These are phyloP conservation scores for Talaromyces sp. DNA, from an alignment of 2,329 filamentous ascomycete species.

Conservation along the genomic window DNA sequence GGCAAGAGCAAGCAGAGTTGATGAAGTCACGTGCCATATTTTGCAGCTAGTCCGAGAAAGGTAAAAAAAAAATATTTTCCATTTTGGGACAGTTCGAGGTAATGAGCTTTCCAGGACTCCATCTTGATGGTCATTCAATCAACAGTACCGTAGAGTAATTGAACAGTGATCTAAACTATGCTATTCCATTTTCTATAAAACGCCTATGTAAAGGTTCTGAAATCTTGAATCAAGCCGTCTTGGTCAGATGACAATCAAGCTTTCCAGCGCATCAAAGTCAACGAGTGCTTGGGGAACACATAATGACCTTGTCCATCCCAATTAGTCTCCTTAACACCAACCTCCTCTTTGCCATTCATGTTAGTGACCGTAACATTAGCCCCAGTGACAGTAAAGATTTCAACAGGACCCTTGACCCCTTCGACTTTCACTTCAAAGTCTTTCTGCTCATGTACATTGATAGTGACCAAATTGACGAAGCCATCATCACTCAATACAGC, in stretches of 20 bases:
- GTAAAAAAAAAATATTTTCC: neutral
- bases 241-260: neutral
- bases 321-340: slow-evolving; percentile 56
- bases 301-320: slow-evolving; percentile 64
- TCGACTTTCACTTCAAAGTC: slow-evolving; percentile 59
- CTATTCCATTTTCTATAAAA: neutral
- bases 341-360: slow-evolving; percentile 59
- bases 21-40: neutral
- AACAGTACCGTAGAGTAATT: neutral
- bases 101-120: neutral
- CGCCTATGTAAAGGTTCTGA: neutral
- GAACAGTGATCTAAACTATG: too few species aligned
- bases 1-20: neutral
- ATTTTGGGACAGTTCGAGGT: neutral
- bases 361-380: slow-evolving; percentile 58
- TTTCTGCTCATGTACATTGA: slow-evolving; percentile 64
- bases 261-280: slow-evolving; percentile 63
- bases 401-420: slow-evolving; percentile 52
- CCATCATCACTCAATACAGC: slow-evolving; percentile 51
- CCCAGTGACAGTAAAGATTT: slow-evolving; percentile 63
- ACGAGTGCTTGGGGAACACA: slow-evolving; percentile 65
- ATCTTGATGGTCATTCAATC: neutral
- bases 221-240: neutral
- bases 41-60: neutral
- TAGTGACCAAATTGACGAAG: slow-evolving; percentile 63